Evolutionary conservation across 192 early-diverging fungal species (phyloP).

Genomic region (Coemansia sp.): DNA sequence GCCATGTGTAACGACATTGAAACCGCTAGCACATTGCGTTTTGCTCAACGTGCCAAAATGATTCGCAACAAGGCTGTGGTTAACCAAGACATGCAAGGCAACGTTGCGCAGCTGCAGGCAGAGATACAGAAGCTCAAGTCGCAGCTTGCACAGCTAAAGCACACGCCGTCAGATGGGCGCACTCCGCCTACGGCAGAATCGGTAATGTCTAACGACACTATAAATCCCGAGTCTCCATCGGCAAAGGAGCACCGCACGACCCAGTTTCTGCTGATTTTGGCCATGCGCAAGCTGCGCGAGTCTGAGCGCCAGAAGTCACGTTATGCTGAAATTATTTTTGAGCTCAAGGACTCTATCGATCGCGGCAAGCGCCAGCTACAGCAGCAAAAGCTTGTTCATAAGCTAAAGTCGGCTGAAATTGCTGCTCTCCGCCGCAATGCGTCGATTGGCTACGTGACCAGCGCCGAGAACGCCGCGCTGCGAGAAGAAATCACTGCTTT

Average conservation of each 20-base stretch:
- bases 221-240: neutral
- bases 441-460: conserved; percentile 18
- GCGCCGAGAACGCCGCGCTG: conserved; percentile 40
- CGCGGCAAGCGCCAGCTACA: conserved; percentile 37
- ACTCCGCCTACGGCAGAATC: neutral
- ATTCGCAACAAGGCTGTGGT: conserved; percentile 72
- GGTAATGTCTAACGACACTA: neutral
- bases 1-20: conserved; percentile 59
- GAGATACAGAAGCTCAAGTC: conserved; percentile 60
- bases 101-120: conserved; percentile 61
- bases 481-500: conserved; percentile 45
- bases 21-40: conserved; percentile 63
- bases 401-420: conserved; percentile 33
- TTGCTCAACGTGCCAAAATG: conserved; percentile 71
- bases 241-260: conserved; percentile 43
- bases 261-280: conserved; percentile 47
- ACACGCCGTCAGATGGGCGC: neutral
- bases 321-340: conserved; percentile 51
- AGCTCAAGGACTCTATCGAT: conserved; percentile 44
- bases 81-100: conserved; percentile 66
- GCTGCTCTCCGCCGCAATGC: conserved; percentile 29
- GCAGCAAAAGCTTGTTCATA: conserved; percentile 48
- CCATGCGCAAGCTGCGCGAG: conserved; percentile 55
- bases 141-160: conserved; percentile 40
- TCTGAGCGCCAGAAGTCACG: conserved; percentile 55